A percentile compares a stretch with the other conserved stretches of the same genome.
These are phyloP conservation scores for Fusarium lyarnte DNA, from an alignment of 2,329 filamentous ascomycete genomes.

Conservation along the genomic window DNA sequence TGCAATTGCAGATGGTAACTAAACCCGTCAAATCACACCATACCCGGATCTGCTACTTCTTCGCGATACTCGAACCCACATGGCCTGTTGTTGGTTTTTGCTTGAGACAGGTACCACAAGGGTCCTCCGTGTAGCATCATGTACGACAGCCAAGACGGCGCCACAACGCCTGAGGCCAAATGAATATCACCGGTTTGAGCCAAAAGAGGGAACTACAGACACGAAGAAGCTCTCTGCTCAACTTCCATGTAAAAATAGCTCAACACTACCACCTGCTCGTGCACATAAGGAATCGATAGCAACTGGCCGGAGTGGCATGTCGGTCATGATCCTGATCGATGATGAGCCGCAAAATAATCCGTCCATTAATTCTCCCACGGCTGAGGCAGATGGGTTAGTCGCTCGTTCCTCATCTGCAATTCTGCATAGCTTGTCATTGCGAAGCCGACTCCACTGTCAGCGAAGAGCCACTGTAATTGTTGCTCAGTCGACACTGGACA, in stretches of 20 bases:
- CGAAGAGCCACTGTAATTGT: conserved; percentile 37
- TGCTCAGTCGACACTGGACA: conserved; percentile 40
- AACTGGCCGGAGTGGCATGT: conserved; percentile 39
- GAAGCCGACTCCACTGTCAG: conserved; percentile 36
- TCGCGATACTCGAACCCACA: conserved; percentile 37
- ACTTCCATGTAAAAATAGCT: conserved; percentile 42
- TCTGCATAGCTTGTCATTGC: conserved; percentile 27
- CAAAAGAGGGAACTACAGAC: conserved; percentile 30
- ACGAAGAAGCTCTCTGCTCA: conserved; percentile 27
- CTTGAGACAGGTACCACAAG: conserved; percentile 26
- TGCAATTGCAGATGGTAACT: conserved; percentile 31
- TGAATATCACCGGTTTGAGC: conserved; percentile 30
- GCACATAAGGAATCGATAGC: conserved; percentile 33
- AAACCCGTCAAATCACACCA: conserved; percentile 42
- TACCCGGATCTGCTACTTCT: conserved; percentile 30
- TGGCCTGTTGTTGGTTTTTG: conserved; percentile 33
- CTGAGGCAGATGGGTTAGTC: conserved; percentile 31
- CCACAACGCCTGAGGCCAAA: conserved; percentile 32
- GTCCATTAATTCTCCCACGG: conserved; percentile 20
- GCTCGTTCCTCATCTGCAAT: conserved; percentile 14
- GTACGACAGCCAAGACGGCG: conserved; percentile 37
- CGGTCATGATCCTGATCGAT: conserved; percentile 34
- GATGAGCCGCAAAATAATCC: conserved; percentile 41
- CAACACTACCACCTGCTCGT: conserved; percentile 24
- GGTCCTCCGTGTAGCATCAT: conserved; percentile 33